Evolutionary conservation across 495 filamentous ascomycete genomes (phyloP).

Genomic region (Geopyxis carbonaria): DNA sequence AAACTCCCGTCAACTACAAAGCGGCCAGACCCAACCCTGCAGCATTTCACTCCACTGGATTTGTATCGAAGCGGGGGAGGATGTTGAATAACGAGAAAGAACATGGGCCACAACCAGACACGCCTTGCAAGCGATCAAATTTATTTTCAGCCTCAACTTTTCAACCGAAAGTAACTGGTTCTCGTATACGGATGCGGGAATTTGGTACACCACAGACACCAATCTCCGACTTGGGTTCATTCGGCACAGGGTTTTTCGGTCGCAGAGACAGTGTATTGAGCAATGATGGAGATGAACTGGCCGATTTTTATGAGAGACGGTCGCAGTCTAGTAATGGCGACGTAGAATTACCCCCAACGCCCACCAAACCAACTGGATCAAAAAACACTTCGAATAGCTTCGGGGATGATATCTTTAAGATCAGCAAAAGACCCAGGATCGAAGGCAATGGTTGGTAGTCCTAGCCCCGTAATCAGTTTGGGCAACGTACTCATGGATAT

Average conservation of each 20-base stretch:
- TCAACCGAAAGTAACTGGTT: conserved; percentile 32
- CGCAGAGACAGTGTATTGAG: conserved; percentile 20
- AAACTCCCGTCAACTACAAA: conserved; percentile 69
- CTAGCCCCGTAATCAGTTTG: neutral
- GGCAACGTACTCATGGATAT: no score
- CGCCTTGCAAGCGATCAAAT: conserved; percentile 68
- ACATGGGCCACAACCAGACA: conserved; percentile 54
- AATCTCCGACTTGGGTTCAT: conserved; percentile 10
- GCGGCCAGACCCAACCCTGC: conserved; percentile 64
- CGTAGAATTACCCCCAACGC: conserved; percentile 70
- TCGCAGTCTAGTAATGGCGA: conserved; percentile 32
- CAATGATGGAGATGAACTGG: conserved; percentile 15
- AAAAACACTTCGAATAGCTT: conserved; percentile 2
- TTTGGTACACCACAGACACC: conserved; percentile 29
- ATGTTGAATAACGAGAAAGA: conserved; percentile 44
- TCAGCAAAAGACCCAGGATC: conserved; percentile 17
- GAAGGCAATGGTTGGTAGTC: conserved; percentile 15
- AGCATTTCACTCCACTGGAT: conserved; percentile 83
- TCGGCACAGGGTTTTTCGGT: conserved; percentile 7
- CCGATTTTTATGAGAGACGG: no score
- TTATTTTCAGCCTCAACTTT: conserved; percentile 44
- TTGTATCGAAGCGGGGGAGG: conserved; percentile 62
- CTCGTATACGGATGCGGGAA: conserved; percentile 49
- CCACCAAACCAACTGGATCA: conserved; percentile 54
- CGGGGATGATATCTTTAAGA: conserved; percentile 5